Evolutionary conservation across 495 filamentous ascomycete genomes (phyloP).

Genomic region (Neurospora terricola): DNA sequence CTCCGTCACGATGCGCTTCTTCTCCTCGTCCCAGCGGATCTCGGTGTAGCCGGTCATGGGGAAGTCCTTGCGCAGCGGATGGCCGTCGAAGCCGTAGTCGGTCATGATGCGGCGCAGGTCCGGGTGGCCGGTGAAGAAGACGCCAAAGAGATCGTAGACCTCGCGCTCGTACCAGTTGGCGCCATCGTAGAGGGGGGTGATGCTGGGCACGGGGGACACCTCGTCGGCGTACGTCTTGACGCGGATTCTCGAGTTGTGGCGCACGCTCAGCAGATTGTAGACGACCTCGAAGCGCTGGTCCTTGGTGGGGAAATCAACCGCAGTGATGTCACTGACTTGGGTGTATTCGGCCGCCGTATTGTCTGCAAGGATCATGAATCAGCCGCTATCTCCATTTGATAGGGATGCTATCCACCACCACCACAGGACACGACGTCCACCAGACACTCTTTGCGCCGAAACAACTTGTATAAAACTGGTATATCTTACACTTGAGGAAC

Average conservation of each 20-base stretch:
- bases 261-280: conserved; percentile 91
- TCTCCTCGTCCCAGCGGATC: conserved; percentile 96
- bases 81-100: conserved; percentile 98
- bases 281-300: conserved; percentile 95
- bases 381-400: neutral
- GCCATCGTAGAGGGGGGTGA: conserved; percentile 78
- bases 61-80: conserved; percentile 96
- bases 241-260: conserved; percentile 91
- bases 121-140: conserved; percentile 92
- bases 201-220: conserved; percentile 84
- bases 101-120: conserved; percentile 98
- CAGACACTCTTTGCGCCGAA: neutral
- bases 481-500: conserved; percentile 73
- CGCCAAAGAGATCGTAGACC: conserved; percentile 94
- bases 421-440: conserved; percentile 3
- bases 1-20: conserved; percentile 98
- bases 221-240: conserved; percentile 99
- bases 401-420: neutral
- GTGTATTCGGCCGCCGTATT: conserved; percentile 97
- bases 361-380: conserved; percentile 29
- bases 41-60: conserved; percentile 98
- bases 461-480: neutral
- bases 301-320: conserved; percentile 88
- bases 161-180: conserved; percentile 99
- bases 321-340: conserved; percentile 82